A percentile compares a stretch with the other conserved stretches of the same genome.
phyloP scores from a whole-genome alignment of 78 protist genomes.

The Dictyostelium intermedium region DNA sequence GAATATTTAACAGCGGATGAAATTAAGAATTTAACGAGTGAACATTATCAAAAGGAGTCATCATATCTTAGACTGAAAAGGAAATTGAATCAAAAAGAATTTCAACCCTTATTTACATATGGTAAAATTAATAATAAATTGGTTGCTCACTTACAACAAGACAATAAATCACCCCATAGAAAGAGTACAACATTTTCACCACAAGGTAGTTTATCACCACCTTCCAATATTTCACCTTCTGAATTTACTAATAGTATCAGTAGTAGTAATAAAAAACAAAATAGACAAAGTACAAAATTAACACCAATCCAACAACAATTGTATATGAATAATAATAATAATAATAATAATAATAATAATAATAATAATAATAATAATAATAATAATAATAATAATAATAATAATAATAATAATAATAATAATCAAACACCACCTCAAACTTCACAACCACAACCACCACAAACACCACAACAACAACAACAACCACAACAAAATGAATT shows the following conservation, averaged over 20 bases:
- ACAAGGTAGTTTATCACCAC: conserved; percentile 18
- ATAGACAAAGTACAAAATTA: conserved; percentile 5
- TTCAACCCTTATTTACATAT: conserved; percentile 38
- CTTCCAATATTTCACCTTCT: neutral
- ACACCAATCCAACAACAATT: neutral
- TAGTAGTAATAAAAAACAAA: neutral
- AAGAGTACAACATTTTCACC: neutral
- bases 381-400: no score
- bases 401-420: neutral
- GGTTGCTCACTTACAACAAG: neutral
- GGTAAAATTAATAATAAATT: neutral
- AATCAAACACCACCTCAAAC: neutral
- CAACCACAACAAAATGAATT: neutral
- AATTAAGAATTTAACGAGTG: conserved; percentile 6
- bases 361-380: no score
- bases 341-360: no score
- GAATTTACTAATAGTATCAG: neutral
- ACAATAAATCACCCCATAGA: neutral
- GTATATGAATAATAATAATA: neutral
- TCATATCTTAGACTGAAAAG: conserved; percentile 51
- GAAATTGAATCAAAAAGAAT: conserved; percentile 28
- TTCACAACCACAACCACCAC: neutral
- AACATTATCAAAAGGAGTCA: conserved; percentile 46
- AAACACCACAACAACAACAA: neutral
- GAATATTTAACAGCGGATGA: conserved; percentile 30